Evolutionary conservation across 345 rosid species (phyloP).

Genomic region (Ceriops zippeliana): DNA sequence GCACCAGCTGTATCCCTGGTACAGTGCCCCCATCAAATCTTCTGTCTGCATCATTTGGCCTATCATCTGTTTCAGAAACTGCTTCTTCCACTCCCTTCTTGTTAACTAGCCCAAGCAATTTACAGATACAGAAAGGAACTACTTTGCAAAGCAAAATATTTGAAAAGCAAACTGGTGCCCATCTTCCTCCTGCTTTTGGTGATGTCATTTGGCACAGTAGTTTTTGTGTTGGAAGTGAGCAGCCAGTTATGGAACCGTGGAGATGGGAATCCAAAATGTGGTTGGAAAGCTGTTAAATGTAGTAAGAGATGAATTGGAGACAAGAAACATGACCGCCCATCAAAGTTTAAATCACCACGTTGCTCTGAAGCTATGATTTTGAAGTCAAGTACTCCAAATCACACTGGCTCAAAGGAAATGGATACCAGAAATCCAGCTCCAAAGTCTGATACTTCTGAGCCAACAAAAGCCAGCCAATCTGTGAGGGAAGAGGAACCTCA

Average conservation of each 20-base stretch:
- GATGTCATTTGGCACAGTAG: slow-evolving; percentile 82
- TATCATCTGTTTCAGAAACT: slow-evolving; percentile 45
- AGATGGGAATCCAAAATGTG: slow-evolving; percentile 66
- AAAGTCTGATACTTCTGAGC: slow-evolving; percentile 43
- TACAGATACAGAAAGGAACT: slow-evolving; percentile 42
- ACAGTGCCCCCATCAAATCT: slow-evolving; percentile 27
- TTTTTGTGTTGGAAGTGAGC: slow-evolving; percentile 81
- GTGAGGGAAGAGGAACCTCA: slow-evolving; percentile 53
- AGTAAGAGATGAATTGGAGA: slow-evolving; percentile 66
- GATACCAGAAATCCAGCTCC: slow-evolving; percentile 33
- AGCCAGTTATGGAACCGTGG: slow-evolving; percentile 71
- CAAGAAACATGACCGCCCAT: slow-evolving; percentile 37
- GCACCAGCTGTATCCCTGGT: slow-evolving; percentile 33
- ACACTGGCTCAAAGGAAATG: slow-evolving; percentile 32
- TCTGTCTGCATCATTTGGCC: slow-evolving; percentile 35
- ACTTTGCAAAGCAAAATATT: slow-evolving; percentile 33
- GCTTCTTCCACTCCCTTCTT: slow-evolving; percentile 28
- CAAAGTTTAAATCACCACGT: slow-evolving; percentile 35
- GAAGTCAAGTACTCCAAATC: slow-evolving; percentile 41
- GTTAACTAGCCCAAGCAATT: slow-evolving; percentile 31
- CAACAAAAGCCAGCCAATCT: slow-evolving; percentile 34
- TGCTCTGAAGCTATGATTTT: slow-evolving; percentile 39
- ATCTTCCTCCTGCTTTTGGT: slow-evolving; percentile 60
- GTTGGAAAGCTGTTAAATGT: slow-evolving; percentile 77
- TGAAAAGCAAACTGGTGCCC: slow-evolving; percentile 41